A percentile compares a stretch with the other conserved stretches of the same genome.
These are phyloP conservation scores for Aspergillus floridensis DNA, from an alignment of 2,329 filamentous ascomycete genomes.

Conservation along the genomic window DNA sequence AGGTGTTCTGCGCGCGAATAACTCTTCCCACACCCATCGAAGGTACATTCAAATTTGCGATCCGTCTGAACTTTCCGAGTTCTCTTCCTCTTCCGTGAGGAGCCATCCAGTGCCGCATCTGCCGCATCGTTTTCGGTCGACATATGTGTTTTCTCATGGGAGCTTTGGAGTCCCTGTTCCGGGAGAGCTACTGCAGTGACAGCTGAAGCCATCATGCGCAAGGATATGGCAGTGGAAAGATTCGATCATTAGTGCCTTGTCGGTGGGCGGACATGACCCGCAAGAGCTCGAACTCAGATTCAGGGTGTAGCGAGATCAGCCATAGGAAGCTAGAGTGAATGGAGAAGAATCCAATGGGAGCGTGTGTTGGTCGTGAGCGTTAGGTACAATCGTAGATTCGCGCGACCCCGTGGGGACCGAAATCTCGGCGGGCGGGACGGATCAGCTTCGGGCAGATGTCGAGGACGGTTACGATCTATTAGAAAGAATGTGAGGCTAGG, in stretches of 20 bases:
- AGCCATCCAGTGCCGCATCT: conserved; percentile 9
- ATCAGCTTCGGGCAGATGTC: neutral
- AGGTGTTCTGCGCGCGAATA: conserved; percentile 96
- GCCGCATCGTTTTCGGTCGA: conserved; percentile 16
- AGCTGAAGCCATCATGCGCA: conserved; percentile 22
- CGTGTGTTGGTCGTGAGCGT: neutral
- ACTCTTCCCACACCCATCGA: conserved; percentile 87
- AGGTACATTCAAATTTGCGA: conserved; percentile 71
- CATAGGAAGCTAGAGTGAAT: neutral
- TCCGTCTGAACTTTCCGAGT: conserved; percentile 47
- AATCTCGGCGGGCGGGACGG: conserved; percentile 1
- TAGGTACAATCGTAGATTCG: neutral
- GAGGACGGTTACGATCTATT: neutral
- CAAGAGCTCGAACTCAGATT: neutral
- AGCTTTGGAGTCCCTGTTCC: conserved; percentile 11
- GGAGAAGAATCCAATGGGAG: neutral
- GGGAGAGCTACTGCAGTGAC: conserved; percentile 21
- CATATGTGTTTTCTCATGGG: conserved; percentile 12
- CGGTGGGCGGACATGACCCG: neutral
- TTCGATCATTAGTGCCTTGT: conserved; percentile 13
- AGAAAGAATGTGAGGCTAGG: neutral
- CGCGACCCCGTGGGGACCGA: conserved; percentile 5
- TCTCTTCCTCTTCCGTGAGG: conserved; percentile 28
- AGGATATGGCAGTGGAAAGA: conserved; percentile 3
- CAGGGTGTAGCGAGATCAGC: neutral